Evolutionary conservation across 179 eudicot genomes (phyloP), one percentile per base, ranked within the genome.

Genomic region (Vitellaria paradoxa): DNA sequence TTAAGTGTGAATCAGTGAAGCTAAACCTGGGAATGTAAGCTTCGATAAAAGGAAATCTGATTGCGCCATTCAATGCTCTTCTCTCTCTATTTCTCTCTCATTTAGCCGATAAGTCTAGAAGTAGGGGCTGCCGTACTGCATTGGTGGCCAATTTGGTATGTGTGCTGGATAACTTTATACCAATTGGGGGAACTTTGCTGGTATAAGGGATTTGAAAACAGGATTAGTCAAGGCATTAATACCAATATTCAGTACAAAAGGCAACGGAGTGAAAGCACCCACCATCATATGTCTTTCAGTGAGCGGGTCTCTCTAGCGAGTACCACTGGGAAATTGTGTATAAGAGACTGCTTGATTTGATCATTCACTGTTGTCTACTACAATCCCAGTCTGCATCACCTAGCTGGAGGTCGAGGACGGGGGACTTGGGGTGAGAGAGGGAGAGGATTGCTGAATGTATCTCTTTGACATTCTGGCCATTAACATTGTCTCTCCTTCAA

Each of bases 31-130:
- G 76, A 42, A 40, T n/a, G 67, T 24, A 75, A 47, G 68, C 76
- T 21, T 53, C 12, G 65, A 45, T 42, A 74, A 21, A 61, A 46
- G 60, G 60, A 49, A 68, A 18, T 45, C 62, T 65, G 78, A 75
- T 65, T 64, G 70, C 78, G 64, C 78, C 46, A 64, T n/a, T 75
- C 71, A 75, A 49, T 65, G 63, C 59, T 24, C 77, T 14, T 40
- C 76, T 73, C 65, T 40, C 24, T 69, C 50, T 68, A 20, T 46
- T 24, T 30, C 49, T 30, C 47, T n/a, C 24, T 4, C 40, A 3
- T 6, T 10, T 37, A 57, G 50, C 47, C 56, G 60, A 8, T 24
- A 47, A 64, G 55, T 50, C 72, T 66, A 76, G 78, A 4, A 47
- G 45, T 12, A 53, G 61, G 70, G 24, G 57, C 17, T 4, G 8